Conservation (phyloP, 352 stramenopile species). For the Phytophthora sansomeana region DNA sequence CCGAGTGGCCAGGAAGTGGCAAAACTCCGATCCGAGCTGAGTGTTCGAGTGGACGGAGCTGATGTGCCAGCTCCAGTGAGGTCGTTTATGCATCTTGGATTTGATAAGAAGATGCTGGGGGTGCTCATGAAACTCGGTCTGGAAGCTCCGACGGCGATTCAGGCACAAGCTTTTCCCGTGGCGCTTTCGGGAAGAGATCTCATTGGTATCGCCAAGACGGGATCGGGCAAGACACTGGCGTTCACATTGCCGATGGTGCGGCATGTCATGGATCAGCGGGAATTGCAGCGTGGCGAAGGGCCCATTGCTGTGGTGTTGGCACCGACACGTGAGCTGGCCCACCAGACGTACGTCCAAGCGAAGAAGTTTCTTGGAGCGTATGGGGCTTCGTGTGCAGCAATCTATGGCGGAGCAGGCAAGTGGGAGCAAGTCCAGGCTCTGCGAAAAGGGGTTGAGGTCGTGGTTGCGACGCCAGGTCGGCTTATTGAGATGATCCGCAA, state of each 20-base stretch:
- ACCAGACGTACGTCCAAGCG: constrained; percentile 86
- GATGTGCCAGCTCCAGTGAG: constrained; percentile 66
- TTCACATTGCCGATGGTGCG: constrained; percentile 96
- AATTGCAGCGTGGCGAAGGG: constrained; percentile 75
- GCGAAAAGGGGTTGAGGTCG: constrained; percentile 75
- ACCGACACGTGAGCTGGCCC: constrained; percentile 82
- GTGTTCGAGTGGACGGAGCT: constrained; percentile 55
- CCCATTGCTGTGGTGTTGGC: constrained; percentile 84
- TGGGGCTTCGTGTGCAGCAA: constrained; percentile 72
- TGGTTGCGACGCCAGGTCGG: constrained; percentile 81
- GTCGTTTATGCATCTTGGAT: constrained; percentile 79
- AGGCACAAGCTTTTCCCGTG: constrained; percentile 84
- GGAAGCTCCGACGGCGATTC: constrained; percentile 84
- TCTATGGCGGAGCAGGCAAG: constrained; percentile 86
- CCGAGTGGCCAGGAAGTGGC: constrained; percentile 49
- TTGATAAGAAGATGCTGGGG: constrained; percentile 74
- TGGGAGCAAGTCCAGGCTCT: constrained; percentile 86
- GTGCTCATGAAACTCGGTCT: constrained; percentile 76
- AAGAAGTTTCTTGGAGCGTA: constrained; percentile 85
- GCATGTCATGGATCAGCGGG: constrained; percentile 89
- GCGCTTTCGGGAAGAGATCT: constrained; percentile 80
- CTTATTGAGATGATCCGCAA: constrained; percentile 90
- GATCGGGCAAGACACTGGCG: constrained; percentile 97
- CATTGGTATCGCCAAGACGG: constrained; percentile 95
- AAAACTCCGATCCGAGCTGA: constrained; percentile 54